phyloP scores from a whole-genome alignment of 1,139 yeast genomes.

The Yamadazyma diddensiae region DNA sequence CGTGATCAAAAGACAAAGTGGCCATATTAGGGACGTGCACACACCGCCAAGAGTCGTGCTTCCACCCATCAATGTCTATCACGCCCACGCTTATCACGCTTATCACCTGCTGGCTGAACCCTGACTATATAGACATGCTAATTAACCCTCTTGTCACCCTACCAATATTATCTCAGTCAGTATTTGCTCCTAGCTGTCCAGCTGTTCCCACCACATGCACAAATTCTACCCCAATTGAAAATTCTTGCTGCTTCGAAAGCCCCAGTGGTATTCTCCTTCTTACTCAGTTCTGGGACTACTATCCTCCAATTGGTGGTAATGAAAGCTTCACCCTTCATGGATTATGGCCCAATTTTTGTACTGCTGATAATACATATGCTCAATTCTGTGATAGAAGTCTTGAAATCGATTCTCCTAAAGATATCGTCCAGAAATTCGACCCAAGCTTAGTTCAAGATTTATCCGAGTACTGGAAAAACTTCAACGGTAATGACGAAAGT shows the following conservation, averaged over 20 bases:
- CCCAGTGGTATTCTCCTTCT: slow-evolving; percentile 76
- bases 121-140: too few species aligned
- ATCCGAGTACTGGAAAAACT: slow-evolving; percentile 72
- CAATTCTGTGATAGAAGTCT: slow-evolving; percentile 68
- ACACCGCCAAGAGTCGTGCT: too few species aligned
- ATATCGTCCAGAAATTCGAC: slow-evolving; percentile 52
- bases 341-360: slow-evolving; percentile 48
- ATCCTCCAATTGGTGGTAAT: slow-evolving; percentile 79
- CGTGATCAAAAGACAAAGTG: too few species aligned
- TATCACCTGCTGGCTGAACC: too few species aligned
- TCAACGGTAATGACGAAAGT: slow-evolving; percentile 66
- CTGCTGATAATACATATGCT: slow-evolving; percentile 32
- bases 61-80: too few species aligned
- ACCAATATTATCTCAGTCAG: too few species aligned
- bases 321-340: slow-evolving; percentile 72
- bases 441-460: slow-evolving; percentile 54
- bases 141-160: too few species aligned
- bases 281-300: slow-evolving; percentile 94
- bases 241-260: slow-evolving; percentile 81
- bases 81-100: too few species aligned
- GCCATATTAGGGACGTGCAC: too few species aligned
- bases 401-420: slow-evolving; percentile 51
- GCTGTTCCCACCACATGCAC: slow-evolving; percentile 61
- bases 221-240: slow-evolving; percentile 28
- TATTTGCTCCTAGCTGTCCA: slow-evolving; percentile 4